A percentile compares a stretch with the other conserved stretches of the same genome.
Evolutionary conservation across 768 basidiomycete species (phyloP).

Genomic region (Paxillus ammoniavirescens): DNA sequence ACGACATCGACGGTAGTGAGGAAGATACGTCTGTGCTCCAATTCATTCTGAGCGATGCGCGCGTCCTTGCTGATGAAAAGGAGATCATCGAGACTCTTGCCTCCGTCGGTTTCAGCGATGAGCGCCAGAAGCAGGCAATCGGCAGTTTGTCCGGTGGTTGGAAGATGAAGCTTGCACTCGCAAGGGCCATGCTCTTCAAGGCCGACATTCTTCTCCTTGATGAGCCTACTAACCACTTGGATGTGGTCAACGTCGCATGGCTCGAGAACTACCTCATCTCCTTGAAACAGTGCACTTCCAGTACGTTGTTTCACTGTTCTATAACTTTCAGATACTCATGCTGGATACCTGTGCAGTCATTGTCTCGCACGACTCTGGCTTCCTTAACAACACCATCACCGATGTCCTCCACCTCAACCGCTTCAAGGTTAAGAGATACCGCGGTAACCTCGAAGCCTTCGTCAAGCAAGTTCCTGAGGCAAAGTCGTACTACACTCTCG

Average conservation of each 20-base stretch:
- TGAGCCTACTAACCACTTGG: slow-evolving; percentile 96
- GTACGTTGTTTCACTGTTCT: slow-evolving; percentile 40
- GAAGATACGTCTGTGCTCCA: slow-evolving; percentile 86
- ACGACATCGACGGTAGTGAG: slow-evolving; percentile 96
- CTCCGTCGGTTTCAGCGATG: slow-evolving; percentile 89
- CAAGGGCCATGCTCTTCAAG: slow-evolving; percentile 96
- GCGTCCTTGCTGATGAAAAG: slow-evolving; percentile 64
- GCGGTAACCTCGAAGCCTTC: slow-evolving; percentile 93
- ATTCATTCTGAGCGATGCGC: slow-evolving; percentile 85
- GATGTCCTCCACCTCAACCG: slow-evolving; percentile 97
- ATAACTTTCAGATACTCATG: slow-evolving; percentile 2
- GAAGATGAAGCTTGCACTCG: slow-evolving; percentile 99
- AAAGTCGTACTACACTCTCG: slow-evolving; percentile 95
- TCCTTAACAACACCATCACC: slow-evolving; percentile 98
- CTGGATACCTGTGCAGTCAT: slow-evolving; percentile 56
- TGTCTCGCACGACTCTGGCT: slow-evolving; percentile 95
- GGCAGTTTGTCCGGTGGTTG: slow-evolving; percentile 96
- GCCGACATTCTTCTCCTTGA: slow-evolving; percentile 96
- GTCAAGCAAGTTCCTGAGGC: slow-evolving; percentile 95
- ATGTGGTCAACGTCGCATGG: slow-evolving; percentile 97
- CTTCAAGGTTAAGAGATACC: slow-evolving; percentile 96
- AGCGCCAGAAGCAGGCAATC: slow-evolving; percentile 82
- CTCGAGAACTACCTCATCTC: slow-evolving; percentile 89
- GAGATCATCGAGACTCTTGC: slow-evolving; percentile 81
- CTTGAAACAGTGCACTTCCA: slow-evolving; percentile 90